Conservation (phyloP, 2,329 filamentous ascomycete genomes). For the Juglanconis sp. region DNA sequence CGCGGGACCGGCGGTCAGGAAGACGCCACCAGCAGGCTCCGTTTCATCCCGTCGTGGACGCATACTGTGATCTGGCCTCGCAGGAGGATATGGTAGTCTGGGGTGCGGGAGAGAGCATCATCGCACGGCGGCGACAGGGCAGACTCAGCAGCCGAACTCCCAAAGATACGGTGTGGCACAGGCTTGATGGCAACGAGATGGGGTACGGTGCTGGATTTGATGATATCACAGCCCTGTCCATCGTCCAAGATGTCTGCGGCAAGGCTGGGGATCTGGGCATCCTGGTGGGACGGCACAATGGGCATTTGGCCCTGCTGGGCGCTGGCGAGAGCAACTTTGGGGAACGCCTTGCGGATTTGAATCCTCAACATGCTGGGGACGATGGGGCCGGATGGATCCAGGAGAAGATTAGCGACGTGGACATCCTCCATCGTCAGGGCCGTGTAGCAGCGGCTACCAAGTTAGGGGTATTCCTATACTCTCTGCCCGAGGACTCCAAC, state of each 20-base stretch:
- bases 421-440: conserved; percentile 26
- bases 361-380: conserved; percentile 22
- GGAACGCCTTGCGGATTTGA: conserved; percentile 26
- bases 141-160: conserved; percentile 18
- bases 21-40: conserved; percentile 31
- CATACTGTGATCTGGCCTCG: conserved; percentile 33
- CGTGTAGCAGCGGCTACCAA: conserved; percentile 34
- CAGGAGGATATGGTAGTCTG: conserved; percentile 46
- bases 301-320: conserved; percentile 44
- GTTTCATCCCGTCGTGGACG: conserved; percentile 49
- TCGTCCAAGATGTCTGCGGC: conserved; percentile 34
- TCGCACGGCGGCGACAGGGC: conserved; percentile 37
- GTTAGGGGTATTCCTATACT: conserved; percentile 33
- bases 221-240: conserved; percentile 46
- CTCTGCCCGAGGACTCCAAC: conserved; percentile 21
- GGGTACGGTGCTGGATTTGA: conserved; percentile 44
- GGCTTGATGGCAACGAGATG: conserved; percentile 33
- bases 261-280: conserved; percentile 29
- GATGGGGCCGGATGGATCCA: neutral
- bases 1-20: neutral
- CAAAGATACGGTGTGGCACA: conserved; percentile 31
- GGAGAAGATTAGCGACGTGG: conserved; percentile 31
- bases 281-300: conserved; percentile 48
- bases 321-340: conserved; percentile 32
- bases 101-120: conserved; percentile 50